Evolutionary conservation across 805 yeast species (phyloP), one percentile per base, ranked within the genome.

Genomic region (Tetrapisispora taiwanensis): DNA sequence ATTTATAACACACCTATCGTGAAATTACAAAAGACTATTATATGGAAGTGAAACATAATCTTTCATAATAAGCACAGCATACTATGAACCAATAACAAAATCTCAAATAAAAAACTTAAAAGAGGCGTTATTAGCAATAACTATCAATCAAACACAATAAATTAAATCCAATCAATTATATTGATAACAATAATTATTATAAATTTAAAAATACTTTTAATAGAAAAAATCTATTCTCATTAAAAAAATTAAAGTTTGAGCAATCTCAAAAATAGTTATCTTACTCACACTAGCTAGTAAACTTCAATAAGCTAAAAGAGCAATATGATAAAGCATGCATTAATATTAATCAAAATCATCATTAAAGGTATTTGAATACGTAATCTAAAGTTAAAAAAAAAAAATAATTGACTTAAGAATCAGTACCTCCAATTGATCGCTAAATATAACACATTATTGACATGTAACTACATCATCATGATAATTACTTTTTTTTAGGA

Each of bases 21-120:
- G 40, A 30, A 13, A 35, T 37, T 40, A 27, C 33, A 42, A 34
- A 40, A 32, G 46, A 58, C 51, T 48, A 54, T 56, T 58, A 20
- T 60, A 60, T 60, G 61, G 65, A 46, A 47, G 55, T 36, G 55
- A 52, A 55, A 58, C 53, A 47, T 53, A 58, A 51, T 48, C 47
- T 50, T 39, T 37, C 36, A 36, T 27, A 19, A 44, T 33, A 19
- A 43, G 37, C 59, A 53, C 59, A 55, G 58, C 40, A 44, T 36
- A 43, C 30, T 43, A 50, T 51, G 41, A 53, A 54, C 56, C 38
- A 38, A 42, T 42, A 44, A 42, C 45, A 42, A 36, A 36, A 41
- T 15, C 45, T 41, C 40, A 31, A 24, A 17, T 28, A 36, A 42
- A 42, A 42, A 31, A 42, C 45, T 42, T 36, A 35, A 36, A 34